Conservation (phyloP, 2,329 filamentous ascomycete species). For the Cytospora piceicola region DNA sequence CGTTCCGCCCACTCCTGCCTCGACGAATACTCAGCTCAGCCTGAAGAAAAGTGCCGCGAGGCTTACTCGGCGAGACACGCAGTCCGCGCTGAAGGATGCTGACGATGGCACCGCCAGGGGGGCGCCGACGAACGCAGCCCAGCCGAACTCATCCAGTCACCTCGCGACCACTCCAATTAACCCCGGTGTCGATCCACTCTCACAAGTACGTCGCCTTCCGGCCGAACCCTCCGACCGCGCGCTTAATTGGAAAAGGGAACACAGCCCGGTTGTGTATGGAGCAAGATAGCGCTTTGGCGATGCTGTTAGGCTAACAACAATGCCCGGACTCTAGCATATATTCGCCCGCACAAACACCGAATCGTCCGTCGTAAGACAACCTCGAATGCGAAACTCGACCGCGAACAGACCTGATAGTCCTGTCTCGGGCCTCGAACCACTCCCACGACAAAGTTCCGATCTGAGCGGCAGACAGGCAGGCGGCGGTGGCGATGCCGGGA, state of each 20-base stretch:
- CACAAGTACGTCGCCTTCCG: slow-evolving; percentile 26
- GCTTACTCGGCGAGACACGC: slow-evolving; percentile 12
- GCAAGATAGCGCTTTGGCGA: background rate
- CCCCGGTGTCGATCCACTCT: slow-evolving; percentile 29
- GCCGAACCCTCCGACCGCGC: background rate
- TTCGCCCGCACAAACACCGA: slow-evolving; percentile 70
- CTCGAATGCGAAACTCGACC: slow-evolving; percentile 53
- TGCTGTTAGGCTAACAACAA: slow-evolving; percentile 19
- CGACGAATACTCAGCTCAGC: slow-evolving; percentile 2
- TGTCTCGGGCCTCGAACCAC: slow-evolving; percentile 42
- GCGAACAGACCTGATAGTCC: slow-evolving; percentile 57
- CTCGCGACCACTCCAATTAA: slow-evolving; percentile 10
- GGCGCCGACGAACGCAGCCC: slow-evolving; percentile 1
- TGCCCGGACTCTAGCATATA: slow-evolving; percentile 53
- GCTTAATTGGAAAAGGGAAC: background rate
- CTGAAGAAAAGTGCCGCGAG: slow-evolving; percentile 7
- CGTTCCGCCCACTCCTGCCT: slow-evolving; percentile 13
- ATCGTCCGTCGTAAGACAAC: slow-evolving; percentile 53
- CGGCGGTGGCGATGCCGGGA: slow-evolving; percentile 47
- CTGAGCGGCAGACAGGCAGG: slow-evolving; percentile 42
- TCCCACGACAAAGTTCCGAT: slow-evolving; percentile 48
- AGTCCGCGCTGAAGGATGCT: slow-evolving; percentile 15
- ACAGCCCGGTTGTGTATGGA: background rate
- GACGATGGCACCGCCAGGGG: slow-evolving; percentile 18
- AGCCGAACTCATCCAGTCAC: slow-evolving; percentile 7